phyloP scores from a whole-genome alignment of 1,139 yeast genomes.

The Casaregolazyma lundiana region DNA sequence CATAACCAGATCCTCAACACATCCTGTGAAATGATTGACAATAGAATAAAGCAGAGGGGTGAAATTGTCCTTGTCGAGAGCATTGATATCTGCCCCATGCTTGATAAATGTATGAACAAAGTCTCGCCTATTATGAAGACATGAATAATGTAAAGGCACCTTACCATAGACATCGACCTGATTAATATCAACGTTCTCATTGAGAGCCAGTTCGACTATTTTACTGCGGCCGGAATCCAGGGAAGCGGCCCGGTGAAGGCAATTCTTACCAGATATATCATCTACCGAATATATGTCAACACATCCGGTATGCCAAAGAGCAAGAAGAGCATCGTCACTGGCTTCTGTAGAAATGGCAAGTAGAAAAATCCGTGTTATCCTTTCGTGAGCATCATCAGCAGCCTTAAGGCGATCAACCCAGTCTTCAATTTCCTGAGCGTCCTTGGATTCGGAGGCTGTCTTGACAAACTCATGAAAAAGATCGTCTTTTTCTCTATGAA shows the following conservation, averaged over 20 bases:
- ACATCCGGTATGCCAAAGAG: slow-evolving; percentile 36
- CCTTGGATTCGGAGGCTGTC: slow-evolving; percentile 39
- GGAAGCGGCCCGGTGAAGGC: slow-evolving; percentile 46
- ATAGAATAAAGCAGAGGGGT: slow-evolving; percentile 79
- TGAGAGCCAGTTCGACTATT: slow-evolving; percentile 37
- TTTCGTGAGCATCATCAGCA: slow-evolving; percentile 40
- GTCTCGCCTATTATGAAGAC: slow-evolving; percentile 39
- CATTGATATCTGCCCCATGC: slow-evolving; percentile 35
- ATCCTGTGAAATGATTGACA: slow-evolving; percentile 57
- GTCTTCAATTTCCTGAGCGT: slow-evolving; percentile 26
- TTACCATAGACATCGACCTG: slow-evolving; percentile 67
- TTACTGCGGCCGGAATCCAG: slow-evolving; percentile 29
- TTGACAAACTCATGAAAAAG: slow-evolving; percentile 62
- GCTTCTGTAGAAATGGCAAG: slow-evolving; percentile 51
- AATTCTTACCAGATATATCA: slow-evolving; percentile 40
- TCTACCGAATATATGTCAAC: slow-evolving; percentile 40
- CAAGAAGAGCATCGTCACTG: slow-evolving; percentile 38
- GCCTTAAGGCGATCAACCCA: slow-evolving; percentile 50
- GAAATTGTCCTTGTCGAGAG: slow-evolving; percentile 40
- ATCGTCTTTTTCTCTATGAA: slow-evolving; percentile 44
- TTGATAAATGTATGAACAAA: slow-evolving; percentile 32
- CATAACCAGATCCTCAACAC: slow-evolving; percentile 44
- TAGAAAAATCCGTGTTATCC: slow-evolving; percentile 60
- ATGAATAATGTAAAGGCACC: slow-evolving; percentile 83
- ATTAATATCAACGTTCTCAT: slow-evolving; percentile 34